Conservation (phyloP, 495 filamentous ascomycete species). For the Aspergillus conjunctus region DNA sequence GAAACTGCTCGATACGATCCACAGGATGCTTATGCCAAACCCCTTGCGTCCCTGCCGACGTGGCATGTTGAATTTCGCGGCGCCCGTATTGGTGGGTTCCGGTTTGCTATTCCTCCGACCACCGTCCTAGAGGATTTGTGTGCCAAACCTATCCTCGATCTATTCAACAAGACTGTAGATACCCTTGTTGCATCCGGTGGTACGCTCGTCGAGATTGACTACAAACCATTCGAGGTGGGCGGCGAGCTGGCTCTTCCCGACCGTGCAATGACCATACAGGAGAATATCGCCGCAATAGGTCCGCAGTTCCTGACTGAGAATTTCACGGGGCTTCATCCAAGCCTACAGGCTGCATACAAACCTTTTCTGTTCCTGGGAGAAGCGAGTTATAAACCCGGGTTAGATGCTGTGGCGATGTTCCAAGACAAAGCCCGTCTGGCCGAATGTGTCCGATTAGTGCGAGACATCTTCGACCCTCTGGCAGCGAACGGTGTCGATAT, state of each 20-base stretch:
- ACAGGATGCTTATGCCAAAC: not conserved
- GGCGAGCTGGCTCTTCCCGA: not conserved
- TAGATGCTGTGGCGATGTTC: not conserved
- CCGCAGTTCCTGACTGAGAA: not conserved
- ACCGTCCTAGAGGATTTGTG: not conserved
- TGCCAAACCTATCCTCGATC: not conserved
- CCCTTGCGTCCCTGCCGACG: not conserved
- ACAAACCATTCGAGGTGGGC: not conserved
- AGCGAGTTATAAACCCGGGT: not conserved
- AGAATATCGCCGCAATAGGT: not conserved
- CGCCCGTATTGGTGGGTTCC: not conserved
- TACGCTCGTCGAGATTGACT: not conserved
- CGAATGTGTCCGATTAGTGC: not conserved
- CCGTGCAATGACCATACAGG: not conserved
- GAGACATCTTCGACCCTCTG: not conserved
- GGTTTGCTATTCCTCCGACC: conserved; percentile 1
- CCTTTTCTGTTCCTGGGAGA: not conserved
- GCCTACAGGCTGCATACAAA: not conserved
- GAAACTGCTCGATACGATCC: not conserved
- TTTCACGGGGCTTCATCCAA: not conserved
- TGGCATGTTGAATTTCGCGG: conserved; percentile 10
- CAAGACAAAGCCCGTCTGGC: not conserved
- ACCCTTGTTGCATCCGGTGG: not conserved
- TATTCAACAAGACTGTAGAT: not conserved
- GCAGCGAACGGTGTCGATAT: not conserved